These are phyloP conservation scores for Fusarium burgessii DNA, from an alignment of 2,329 filamentous ascomycete species.

Conservation along the genomic window DNA sequence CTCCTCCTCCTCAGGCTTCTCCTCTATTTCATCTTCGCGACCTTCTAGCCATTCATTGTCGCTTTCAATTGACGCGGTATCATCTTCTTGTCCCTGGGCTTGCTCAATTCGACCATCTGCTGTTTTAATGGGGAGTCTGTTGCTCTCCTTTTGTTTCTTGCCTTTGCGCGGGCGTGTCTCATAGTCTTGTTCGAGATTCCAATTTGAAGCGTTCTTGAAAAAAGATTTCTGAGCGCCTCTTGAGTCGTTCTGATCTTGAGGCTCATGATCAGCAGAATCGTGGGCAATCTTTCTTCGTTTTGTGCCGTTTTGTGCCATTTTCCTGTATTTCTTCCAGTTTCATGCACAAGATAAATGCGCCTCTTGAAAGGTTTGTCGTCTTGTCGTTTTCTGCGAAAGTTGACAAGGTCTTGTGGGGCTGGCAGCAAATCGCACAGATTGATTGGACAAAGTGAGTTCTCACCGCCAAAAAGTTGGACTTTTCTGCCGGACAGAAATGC, in stretches of 20 bases:
- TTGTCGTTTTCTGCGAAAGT: conserved; percentile 33
- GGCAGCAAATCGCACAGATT: background rate
- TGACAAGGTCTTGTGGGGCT: conserved; percentile 10
- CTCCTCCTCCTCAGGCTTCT: conserved; percentile 59
- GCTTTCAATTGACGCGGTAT: conserved; percentile 69
- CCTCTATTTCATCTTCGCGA: conserved; percentile 65
- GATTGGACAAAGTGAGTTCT: conserved; percentile 21
- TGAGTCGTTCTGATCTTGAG: conserved; percentile 48
- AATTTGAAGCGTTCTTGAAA: conserved; percentile 80
- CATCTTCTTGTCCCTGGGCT: conserved; percentile 66
- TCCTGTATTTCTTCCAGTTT: conserved; percentile 17
- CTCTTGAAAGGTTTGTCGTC: conserved; percentile 36
- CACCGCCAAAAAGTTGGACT: conserved; percentile 53
- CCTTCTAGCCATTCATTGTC: conserved; percentile 74
- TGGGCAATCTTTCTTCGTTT: conserved; percentile 72
- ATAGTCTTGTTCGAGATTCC: conserved; percentile 94
- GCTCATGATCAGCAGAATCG: conserved; percentile 60
- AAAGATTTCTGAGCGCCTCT: conserved; percentile 71
- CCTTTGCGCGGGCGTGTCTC: conserved; percentile 83
- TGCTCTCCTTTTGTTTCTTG: conserved; percentile 80
- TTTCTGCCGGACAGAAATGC: conserved; percentile 41
- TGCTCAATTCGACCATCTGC: conserved; percentile 78
- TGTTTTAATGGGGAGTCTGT: conserved; percentile 87
- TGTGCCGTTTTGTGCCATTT: conserved; percentile 62
- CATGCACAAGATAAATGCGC: conserved; percentile 16